Evolutionary conservation across 345 rosid species (phyloP).

Genomic region (Dipteronia dyeriana): DNA sequence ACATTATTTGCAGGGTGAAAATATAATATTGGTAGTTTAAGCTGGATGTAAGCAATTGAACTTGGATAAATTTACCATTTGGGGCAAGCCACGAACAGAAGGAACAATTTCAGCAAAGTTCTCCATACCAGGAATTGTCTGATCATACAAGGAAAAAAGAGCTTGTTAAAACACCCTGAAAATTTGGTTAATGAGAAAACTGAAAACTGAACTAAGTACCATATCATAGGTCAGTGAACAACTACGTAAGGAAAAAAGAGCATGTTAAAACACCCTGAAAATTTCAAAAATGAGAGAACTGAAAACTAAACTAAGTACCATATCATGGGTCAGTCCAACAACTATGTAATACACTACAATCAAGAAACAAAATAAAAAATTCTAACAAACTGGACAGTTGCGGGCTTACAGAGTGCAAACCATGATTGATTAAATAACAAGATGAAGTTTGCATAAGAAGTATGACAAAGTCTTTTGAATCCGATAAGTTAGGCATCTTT

Average conservation of each 20-base stretch:
- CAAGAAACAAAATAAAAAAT: background rate
- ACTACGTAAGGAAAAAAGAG: too few relatives aligned
- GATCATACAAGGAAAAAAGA: conserved; percentile 20
- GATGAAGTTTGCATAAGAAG: background rate
- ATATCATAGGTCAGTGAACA: background rate
- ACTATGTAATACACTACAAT: background rate
- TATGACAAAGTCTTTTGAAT: background rate
- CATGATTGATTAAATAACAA: background rate
- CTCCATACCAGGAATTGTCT: conserved; percentile 96
- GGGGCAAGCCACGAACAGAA: conserved; percentile 82
- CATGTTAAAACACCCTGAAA: background rate
- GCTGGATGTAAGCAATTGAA: conserved; percentile 1
- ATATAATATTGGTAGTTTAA: conserved; percentile 4
- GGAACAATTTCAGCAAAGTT: conserved; percentile 57
- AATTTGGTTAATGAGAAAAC: background rate
- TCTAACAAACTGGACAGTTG: background rate
- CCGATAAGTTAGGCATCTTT: background rate
- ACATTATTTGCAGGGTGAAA: background rate
- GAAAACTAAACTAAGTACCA: conserved; percentile 6
- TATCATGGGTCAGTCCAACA: background rate
- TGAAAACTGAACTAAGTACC: conserved; percentile 3
- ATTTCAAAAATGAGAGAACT: background rate
- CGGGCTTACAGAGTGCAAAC: background rate
- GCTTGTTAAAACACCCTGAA: background rate
- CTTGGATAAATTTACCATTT: conserved; percentile 61